Percentiles rank a stretch among this genome's conserved stretches.
Conservation (phyloP, 495 filamentous ascomycete genomes). For the Hypoxylon lenormandii region DNA sequence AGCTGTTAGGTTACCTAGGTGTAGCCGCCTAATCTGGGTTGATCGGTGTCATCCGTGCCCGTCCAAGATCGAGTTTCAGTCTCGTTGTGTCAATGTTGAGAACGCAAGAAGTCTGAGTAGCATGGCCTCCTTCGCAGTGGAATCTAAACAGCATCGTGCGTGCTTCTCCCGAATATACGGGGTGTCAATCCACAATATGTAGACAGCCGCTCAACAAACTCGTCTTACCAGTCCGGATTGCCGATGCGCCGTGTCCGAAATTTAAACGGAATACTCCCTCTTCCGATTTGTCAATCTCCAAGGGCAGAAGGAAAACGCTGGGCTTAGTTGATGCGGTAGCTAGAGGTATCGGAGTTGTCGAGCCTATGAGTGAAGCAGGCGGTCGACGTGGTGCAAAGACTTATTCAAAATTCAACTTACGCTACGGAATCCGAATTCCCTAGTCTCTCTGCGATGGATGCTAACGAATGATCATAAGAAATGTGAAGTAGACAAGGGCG, state of each 20-base stretch:
- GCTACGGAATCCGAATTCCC: neutral
- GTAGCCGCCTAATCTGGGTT: conserved; percentile 32
- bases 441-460: conserved; percentile 3
- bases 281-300: conserved; percentile 33
- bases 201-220: conserved; percentile 37
- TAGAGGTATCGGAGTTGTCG: conserved; percentile 10
- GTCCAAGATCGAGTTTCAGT: conserved; percentile 18
- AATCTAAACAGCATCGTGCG: conserved; percentile 18
- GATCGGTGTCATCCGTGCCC: conserved; percentile 22
- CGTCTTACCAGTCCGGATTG: conserved; percentile 28
- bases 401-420: conserved; percentile 27
- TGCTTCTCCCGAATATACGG: conserved; percentile 28
- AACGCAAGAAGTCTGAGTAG: conserved; percentile 16
- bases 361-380: conserved; percentile 18
- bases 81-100: conserved; percentile 27
- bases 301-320: conserved; percentile 8
- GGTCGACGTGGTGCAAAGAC: conserved; percentile 9
- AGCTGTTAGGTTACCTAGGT: conserved; percentile 30
- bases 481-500: neutral
- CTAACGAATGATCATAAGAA: neutral
- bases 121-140: conserved; percentile 12
- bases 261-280: conserved; percentile 14
- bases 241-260: conserved; percentile 30
- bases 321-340: conserved; percentile 5
- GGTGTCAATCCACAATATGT: conserved; percentile 31